A percentile compares a stretch with the other conserved stretches of the same genome.
Conservation (phyloP, 106 monocot species). For the Phalaenopsis aphrodite region DNA sequence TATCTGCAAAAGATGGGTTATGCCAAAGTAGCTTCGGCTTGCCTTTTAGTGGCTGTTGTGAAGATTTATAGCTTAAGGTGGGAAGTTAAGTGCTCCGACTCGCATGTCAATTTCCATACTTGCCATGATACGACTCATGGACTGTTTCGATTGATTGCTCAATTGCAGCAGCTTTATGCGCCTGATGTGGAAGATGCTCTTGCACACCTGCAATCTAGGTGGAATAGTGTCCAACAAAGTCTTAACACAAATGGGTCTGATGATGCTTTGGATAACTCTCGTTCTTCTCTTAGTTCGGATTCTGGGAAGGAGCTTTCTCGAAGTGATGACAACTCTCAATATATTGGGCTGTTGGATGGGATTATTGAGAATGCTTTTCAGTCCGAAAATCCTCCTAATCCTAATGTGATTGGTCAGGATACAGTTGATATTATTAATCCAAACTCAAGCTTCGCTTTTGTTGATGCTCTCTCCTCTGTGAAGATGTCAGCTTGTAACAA, state of each 20-base stretch:
- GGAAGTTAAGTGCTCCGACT: slow-evolving; percentile 82
- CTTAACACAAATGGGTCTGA: slow-evolving; percentile 15
- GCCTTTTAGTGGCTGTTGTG: slow-evolving; percentile 52
- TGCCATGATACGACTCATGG: slow-evolving; percentile 78
- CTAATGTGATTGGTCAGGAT: not conserved
- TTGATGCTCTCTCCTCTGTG: slow-evolving; percentile 10
- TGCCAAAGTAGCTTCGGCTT: slow-evolving; percentile 65
- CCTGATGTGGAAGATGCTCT: slow-evolving; percentile 82
- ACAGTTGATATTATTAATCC: slow-evolving; percentile 4
- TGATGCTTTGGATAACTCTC: slow-evolving; percentile 16
- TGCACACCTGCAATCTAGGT: slow-evolving; percentile 84
- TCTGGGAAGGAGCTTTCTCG: slow-evolving; percentile 13
- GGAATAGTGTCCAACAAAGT: slow-evolving; percentile 46
- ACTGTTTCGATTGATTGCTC: slow-evolving; percentile 45
- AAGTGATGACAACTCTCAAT: slow-evolving; percentile 14
- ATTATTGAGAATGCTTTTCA: slow-evolving; percentile 83
- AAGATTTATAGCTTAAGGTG: slow-evolving; percentile 47
- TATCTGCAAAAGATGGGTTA: slow-evolving; percentile 58
- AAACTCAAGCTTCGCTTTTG: not conserved
- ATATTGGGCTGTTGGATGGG: slow-evolving; percentile 71
- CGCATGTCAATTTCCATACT: slow-evolving; percentile 43
- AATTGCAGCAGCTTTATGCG: slow-evolving; percentile 85
- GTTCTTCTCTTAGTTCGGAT: slow-evolving; percentile 7
- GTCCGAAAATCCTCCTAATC: not conserved
- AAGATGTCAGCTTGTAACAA: slow-evolving; percentile 11